These are phyloP conservation scores for Claviceps quebecensis DNA, from an alignment of 2,329 filamentous ascomycete species.

Conservation along the genomic window DNA sequence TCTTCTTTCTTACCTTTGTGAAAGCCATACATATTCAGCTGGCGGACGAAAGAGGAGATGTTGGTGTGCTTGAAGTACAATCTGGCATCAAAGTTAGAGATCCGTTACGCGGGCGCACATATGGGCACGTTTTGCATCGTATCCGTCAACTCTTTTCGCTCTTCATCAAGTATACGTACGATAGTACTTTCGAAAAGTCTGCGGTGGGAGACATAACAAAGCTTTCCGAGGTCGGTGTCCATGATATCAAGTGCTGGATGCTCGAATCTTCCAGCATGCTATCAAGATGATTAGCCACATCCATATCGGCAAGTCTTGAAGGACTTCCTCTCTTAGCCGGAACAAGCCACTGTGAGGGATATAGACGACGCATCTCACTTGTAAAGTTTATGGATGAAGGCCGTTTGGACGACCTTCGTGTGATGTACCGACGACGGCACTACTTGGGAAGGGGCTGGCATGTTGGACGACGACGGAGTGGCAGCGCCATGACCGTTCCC, in stretches of 20 bases:
- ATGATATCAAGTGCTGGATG: constrained; percentile 93
- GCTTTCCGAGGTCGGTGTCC: constrained; percentile 86
- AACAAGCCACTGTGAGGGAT: background rate
- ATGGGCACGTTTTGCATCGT: background rate
- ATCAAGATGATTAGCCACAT: background rate
- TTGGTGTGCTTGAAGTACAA: constrained; percentile 99
- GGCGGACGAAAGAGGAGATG: constrained; percentile 93
- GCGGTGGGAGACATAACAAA: constrained; percentile 97
- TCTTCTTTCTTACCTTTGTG: constrained; percentile 64
- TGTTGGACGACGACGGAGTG: constrained; percentile 21
- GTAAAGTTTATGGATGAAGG: constrained; percentile 98
- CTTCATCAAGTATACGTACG: constrained; percentile 44
- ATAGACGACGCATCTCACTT: constrained; percentile 49
- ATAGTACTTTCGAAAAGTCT: constrained; percentile 94
- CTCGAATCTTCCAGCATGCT: constrained; percentile 93
- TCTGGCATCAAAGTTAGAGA: constrained; percentile 30
- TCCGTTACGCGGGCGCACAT: background rate
- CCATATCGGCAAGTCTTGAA: too few species aligned
- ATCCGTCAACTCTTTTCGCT: background rate
- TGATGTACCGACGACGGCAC: constrained; percentile 68
- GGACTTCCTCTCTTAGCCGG: background rate
- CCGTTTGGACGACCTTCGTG: constrained; percentile 94
- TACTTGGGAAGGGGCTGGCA: constrained; percentile 36
- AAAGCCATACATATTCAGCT: constrained; percentile 99
- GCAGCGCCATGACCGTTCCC: constrained; percentile 22